These are phyloP conservation scores for Aspergillus saccharolyticus DNA, from an alignment of 495 filamentous ascomycete species.

Conservation along the genomic window DNA sequence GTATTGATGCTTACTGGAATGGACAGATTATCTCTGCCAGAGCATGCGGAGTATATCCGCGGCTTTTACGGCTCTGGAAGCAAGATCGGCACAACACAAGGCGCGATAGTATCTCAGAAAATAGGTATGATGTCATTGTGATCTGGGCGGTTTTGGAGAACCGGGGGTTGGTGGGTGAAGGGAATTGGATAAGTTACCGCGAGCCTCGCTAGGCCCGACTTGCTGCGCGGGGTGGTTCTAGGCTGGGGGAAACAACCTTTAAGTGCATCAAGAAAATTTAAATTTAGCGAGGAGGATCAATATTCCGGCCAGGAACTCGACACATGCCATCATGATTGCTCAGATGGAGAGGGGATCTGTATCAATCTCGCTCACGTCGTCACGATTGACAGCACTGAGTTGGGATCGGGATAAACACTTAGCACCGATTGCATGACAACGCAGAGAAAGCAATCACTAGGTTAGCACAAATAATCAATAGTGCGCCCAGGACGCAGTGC, in stretches of 20 bases:
- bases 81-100: constrained; percentile 32
- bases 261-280: no score
- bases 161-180: no score
- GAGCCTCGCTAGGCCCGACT: not conserved
- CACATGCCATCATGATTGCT: not conserved
- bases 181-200: not conserved
- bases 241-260: not conserved
- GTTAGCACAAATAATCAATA: no score
- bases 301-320: not conserved
- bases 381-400: not conserved
- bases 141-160: not conserved
- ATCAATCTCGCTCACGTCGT: not conserved
- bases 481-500: not conserved
- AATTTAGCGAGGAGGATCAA: not conserved
- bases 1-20: constrained; percentile 20
- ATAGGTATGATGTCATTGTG: not conserved
- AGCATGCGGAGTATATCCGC: constrained; percentile 45
- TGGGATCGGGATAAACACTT: not conserved
- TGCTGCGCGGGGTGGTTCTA: not conserved
- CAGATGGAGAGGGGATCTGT: not conserved
- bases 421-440: constrained; percentile 2
- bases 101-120: constrained; percentile 18
- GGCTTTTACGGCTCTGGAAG: constrained; percentile 41
- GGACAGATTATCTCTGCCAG: constrained; percentile 47
- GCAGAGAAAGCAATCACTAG: not conserved